phyloP scores from a whole-genome alignment of 331 rosid species.

The Rhamnella rubrinervis region DNA sequence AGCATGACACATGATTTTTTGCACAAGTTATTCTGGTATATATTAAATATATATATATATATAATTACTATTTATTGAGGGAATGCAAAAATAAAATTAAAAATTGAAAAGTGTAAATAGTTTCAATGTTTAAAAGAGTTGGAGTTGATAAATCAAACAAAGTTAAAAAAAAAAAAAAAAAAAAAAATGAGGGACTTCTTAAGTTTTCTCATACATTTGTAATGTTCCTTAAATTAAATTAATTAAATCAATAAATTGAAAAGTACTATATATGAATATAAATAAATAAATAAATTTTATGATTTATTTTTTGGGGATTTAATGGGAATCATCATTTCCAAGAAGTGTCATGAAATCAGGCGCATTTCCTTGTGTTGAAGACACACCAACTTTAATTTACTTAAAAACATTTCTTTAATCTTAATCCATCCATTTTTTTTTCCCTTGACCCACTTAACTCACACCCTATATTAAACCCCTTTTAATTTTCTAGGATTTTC shows the following conservation, averaged over 20 bases:
- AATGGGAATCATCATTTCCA: constrained; percentile 35
- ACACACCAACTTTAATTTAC: constrained; percentile 29
- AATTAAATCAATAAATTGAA: neutral
- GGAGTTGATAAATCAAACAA: too few relatives aligned
- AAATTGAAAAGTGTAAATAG: too few relatives aligned
- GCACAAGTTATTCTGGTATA: too few relatives aligned
- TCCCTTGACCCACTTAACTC: constrained; percentile 40
- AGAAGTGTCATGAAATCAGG: constrained; percentile 41
- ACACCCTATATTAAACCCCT: constrained; percentile 29
- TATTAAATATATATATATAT: too few relatives aligned
- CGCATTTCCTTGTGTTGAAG: constrained; percentile 43
- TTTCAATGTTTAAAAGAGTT: too few relatives aligned
- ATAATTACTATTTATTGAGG: too few relatives aligned
- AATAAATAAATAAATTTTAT: neutral
- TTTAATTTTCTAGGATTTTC: constrained; percentile 44
- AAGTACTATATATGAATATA: neutral
- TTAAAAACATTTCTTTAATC: constrained; percentile 40
- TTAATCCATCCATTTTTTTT: constrained; percentile 39
- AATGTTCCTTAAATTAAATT: too few relatives aligned
- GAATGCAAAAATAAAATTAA: too few relatives aligned
- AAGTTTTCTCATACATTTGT: too few relatives aligned
- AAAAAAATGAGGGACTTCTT: too few relatives aligned
- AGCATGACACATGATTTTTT: too few relatives aligned
- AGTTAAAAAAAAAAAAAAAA: too few relatives aligned
- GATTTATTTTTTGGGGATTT: constrained; percentile 1